Evolutionary conservation across 2,329 filamentous ascomycete species (phyloP).

Genomic region (Colletotrichum scovillei): DNA sequence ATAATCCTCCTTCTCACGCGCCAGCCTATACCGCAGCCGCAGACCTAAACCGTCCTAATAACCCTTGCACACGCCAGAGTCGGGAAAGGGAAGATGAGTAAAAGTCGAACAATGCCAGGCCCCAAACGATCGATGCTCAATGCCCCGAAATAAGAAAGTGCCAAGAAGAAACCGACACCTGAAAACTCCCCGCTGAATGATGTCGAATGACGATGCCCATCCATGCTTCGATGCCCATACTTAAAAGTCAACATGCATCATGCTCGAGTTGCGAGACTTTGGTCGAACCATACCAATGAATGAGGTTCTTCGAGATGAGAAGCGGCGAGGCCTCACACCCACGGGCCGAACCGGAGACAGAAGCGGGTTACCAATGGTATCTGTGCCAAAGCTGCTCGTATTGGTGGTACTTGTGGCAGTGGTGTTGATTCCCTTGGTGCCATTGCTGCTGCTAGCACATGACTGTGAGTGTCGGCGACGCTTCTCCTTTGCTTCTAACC

Average conservation of each 20-base stretch:
- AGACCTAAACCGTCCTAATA: background rate
- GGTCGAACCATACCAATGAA: constrained; percentile 25
- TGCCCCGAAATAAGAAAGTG: background rate
- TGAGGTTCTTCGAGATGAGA: constrained; percentile 30
- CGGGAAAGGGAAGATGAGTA: background rate
- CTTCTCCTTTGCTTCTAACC: constrained; percentile 34
- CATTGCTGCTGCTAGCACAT: background rate
- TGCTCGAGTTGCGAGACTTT: constrained; percentile 20
- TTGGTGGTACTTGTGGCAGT: background rate
- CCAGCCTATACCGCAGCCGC: background rate
- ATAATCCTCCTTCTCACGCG: background rate
- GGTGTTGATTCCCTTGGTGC: background rate
- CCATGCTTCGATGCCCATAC: background rate
- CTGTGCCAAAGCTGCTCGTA: background rate
- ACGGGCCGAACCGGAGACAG: constrained; percentile 20
- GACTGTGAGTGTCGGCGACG: constrained; percentile 21
- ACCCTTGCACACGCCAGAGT: background rate
- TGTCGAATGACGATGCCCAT: background rate
- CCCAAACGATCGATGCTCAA: background rate
- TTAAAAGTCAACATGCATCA: constrained; percentile 33
- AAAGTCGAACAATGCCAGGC: background rate
- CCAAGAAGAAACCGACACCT: background rate
- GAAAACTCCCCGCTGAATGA: constrained; percentile 6
- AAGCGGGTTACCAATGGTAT: background rate
- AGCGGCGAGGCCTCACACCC: constrained; percentile 21